phyloP scores from a whole-genome alignment of 2,329 filamentous ascomycete species.

The Sordariomycetes sp. region DNA sequence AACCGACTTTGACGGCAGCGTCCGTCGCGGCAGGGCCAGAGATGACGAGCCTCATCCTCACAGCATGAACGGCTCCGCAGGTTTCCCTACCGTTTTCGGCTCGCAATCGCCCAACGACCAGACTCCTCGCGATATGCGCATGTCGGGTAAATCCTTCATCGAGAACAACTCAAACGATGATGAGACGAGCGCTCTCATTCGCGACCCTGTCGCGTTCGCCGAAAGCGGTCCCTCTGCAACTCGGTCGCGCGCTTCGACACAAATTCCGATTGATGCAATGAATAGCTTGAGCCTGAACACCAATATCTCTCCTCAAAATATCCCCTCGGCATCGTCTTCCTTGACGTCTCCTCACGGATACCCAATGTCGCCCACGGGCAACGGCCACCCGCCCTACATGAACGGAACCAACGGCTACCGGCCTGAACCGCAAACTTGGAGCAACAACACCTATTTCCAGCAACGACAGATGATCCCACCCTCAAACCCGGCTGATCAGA shows the following conservation, averaged over 20 bases:
- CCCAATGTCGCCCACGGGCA: conserved; percentile 28
- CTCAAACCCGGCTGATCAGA: conserved; percentile 90
- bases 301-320: too few species aligned
- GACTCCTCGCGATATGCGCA: conserved; percentile 53
- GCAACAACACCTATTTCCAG: conserved; percentile 6
- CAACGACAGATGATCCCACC: conserved; percentile 61
- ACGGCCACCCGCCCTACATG: conserved; percentile 41
- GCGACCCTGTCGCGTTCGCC: conserved; percentile 64
- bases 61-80: conserved; percentile 8
- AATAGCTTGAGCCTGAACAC: conserved; percentile 64
- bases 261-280: conserved; percentile 62
- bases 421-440: too few species aligned
- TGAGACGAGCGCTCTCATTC: conserved; percentile 62
- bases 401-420: conserved; percentile 11
- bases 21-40: too few species aligned
- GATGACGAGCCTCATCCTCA: too few species aligned
- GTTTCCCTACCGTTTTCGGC: conserved; percentile 54
- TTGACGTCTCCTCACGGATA: conserved; percentile 34
- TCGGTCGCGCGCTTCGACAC: conserved; percentile 62
- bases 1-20: too few species aligned
- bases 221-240: conserved; percentile 38
- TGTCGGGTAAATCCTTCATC: conserved; percentile 64
- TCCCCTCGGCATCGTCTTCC: conserved; percentile 42
- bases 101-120: conserved; percentile 66
- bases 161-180: conserved; percentile 58